phyloP scores from a whole-genome alignment of 2,329 filamentous ascomycete genomes.

The Fusarium austroafricanum region DNA sequence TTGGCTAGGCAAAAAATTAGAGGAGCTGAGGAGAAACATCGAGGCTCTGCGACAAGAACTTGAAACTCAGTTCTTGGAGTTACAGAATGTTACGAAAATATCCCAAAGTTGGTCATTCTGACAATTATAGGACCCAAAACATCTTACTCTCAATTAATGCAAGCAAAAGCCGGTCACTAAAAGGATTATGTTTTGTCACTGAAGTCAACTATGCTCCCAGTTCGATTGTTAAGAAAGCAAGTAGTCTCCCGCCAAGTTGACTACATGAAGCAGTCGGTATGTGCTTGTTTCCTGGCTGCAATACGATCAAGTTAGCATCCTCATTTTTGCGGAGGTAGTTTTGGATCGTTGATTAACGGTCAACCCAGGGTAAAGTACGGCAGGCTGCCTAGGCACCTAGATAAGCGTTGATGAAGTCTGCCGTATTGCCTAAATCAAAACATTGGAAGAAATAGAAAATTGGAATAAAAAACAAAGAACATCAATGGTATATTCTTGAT shows the following conservation, averaged over 20 bases:
- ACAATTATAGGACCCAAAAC: neutral
- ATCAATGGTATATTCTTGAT: slow-evolving; percentile 33
- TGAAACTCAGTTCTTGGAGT: neutral
- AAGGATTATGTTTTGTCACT: neutral
- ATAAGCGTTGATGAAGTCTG: no score
- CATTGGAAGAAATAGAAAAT: no score
- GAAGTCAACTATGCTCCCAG: neutral
- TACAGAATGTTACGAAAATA: neutral
- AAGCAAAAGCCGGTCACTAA: neutral
- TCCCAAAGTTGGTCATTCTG: neutral
- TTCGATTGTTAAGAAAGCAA: neutral
- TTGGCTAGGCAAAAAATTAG: neutral
- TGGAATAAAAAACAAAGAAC: neutral
- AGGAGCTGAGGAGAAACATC: neutral
- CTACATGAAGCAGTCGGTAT: neutral
- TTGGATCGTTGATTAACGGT: no score
- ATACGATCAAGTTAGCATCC: no score
- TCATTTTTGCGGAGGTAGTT: no score
- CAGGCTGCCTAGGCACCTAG: no score
- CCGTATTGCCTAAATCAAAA: no score
- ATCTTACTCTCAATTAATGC: neutral
- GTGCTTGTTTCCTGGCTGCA: neutral
- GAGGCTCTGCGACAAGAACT: neutral
- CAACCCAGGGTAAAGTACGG: no score
- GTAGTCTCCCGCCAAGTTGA: neutral